Conservation (phyloP, 1,139 yeast species). For the Pichia sp. region DNA sequence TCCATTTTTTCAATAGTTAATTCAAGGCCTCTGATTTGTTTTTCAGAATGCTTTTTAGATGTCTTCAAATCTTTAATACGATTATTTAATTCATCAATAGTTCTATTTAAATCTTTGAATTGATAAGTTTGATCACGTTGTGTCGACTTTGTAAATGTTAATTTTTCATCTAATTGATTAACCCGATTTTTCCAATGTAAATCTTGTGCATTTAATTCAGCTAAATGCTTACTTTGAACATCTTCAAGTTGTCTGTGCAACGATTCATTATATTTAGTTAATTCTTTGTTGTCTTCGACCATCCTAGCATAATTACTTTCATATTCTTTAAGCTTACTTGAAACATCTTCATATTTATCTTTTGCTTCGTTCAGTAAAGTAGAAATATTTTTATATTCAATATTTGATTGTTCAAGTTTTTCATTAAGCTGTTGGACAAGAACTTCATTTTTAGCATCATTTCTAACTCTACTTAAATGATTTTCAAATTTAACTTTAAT, state of each 20-base stretch:
- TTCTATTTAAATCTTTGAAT: conserved; percentile 32
- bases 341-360: conserved; percentile 27
- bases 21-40: conserved; percentile 27
- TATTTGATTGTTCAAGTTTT: conserved; percentile 33
- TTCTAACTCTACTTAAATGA: conserved; percentile 33
- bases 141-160: conserved; percentile 28
- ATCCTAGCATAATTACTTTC: conserved; percentile 25
- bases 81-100: conserved; percentile 28
- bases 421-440: conserved; percentile 34
- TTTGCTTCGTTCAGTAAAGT: conserved; percentile 32
- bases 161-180: conserved; percentile 30
- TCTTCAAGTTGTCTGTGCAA: conserved; percentile 29
- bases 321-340: conserved; percentile 18
- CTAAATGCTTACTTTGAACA: conserved; percentile 21
- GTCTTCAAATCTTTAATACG: conserved; percentile 25
- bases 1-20: conserved; percentile 34
- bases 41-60: conserved; percentile 25
- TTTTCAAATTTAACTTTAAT: conserved; percentile 42
- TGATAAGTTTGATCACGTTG: conserved; percentile 37
- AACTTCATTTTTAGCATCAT: conserved; percentile 27
- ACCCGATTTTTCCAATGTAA: conserved; percentile 32
- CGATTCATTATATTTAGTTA: conserved; percentile 33
- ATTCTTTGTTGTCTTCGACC: conserved; percentile 32
- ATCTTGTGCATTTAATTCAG: conserved; percentile 33
- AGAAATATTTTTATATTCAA: conserved; percentile 33